Evolutionary conservation across 2,329 filamentous ascomycete species (phyloP).

Genomic region (Colletotrichum magnum): DNA sequence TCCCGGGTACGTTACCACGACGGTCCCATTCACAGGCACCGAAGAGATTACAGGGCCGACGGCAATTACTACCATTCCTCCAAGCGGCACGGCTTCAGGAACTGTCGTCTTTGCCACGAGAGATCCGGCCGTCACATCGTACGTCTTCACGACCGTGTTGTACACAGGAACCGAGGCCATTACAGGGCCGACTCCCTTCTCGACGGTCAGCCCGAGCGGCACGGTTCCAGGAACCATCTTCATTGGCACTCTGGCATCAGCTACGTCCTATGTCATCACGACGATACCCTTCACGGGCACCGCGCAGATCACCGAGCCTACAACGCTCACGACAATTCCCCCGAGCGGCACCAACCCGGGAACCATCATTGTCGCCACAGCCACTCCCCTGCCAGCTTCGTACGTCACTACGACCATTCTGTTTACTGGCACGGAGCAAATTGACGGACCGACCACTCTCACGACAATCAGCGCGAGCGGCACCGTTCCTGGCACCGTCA

Average conservation of each 20-base stretch:
- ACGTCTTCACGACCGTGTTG: slow-evolving; percentile 20
- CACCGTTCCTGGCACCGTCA: background rate
- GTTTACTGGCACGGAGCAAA: background rate
- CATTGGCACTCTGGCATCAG: slow-evolving; percentile 1
- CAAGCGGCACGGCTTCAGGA: slow-evolving; percentile 24
- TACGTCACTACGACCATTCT: slow-evolving; percentile 9
- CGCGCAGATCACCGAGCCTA: background rate
- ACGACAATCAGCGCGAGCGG: slow-evolving; percentile 1
- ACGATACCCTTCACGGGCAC: background rate
- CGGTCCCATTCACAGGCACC: slow-evolving; percentile 9
- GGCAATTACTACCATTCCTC: slow-evolving; percentile 13
- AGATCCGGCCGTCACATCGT: slow-evolving; percentile 20
- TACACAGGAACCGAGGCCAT: slow-evolving; percentile 6
- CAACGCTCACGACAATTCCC: background rate
- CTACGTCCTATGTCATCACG: slow-evolving; percentile 9
- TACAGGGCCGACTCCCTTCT: slow-evolving; percentile 11
- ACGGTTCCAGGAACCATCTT: slow-evolving; percentile 28
- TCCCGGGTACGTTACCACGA: slow-evolving; percentile 9
- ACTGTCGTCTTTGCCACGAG: slow-evolving; percentile 28
- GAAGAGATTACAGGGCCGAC: slow-evolving; percentile 15
- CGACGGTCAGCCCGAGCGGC: slow-evolving; percentile 10
- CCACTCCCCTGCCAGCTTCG: background rate
- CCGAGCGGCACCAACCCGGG: slow-evolving; percentile 10
- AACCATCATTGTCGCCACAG: background rate
- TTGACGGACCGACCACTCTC: background rate